Base-by-base conservation (phyloP, 192 early-diverging fungal species). In the Phlyctochytrium planicorne region DNA sequence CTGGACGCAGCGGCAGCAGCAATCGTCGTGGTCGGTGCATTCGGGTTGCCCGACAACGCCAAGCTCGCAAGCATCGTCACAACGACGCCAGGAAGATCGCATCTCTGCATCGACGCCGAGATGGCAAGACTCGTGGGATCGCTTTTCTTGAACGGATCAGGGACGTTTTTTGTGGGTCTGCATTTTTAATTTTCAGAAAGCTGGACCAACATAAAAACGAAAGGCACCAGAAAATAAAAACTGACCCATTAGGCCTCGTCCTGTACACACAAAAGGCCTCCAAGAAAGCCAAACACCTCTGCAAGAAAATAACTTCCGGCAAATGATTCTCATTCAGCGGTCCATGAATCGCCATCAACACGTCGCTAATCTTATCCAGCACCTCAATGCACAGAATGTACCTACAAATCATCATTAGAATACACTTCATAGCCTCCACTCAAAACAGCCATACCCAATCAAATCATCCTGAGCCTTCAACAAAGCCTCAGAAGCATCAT, bases 351-450 rank as follows among this genome's bases (percentile, higher is more conserved):
- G 61, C 32, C 24, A 34, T 20, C 30, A 67, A 68, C 1, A 69
- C 34, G 1, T 37, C 59, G 36, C 60, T 57, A 3, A 73, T 34
- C 20, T 34, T 47, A n/a, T 69, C 71, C 30, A 73, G 35, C 10
- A 57, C 27, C 23, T 73, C 30, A 35, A 67, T 34, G 33, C 59
- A 68, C 10, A 68, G 6, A 25, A 73, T 62, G 35, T 73, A 73
- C 27, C 71, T 73, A 40, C n/a, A n/a, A n/a, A n/a, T n/a, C n/a
- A n/a, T n/a, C n/a, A n/a, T n/a, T n/a, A n/a, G n/a, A n/a, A n/a
- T n/a, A n/a, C n/a, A n/a, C n/a, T n/a, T n/a, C n/a, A n/a, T n/a
- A n/a, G n/a, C n/a, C n/a, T n/a, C n/a, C n/a, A n/a, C n/a, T n/a
- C 40, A 47, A 47, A 47, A 47, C 10, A 47, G 40, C n/a, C 40